A percentile compares a stretch with the other conserved stretches of the same genome.
phyloP scores from a whole-genome alignment of 2,329 filamentous ascomycete genomes.

The Diaporthe helianthi region DNA sequence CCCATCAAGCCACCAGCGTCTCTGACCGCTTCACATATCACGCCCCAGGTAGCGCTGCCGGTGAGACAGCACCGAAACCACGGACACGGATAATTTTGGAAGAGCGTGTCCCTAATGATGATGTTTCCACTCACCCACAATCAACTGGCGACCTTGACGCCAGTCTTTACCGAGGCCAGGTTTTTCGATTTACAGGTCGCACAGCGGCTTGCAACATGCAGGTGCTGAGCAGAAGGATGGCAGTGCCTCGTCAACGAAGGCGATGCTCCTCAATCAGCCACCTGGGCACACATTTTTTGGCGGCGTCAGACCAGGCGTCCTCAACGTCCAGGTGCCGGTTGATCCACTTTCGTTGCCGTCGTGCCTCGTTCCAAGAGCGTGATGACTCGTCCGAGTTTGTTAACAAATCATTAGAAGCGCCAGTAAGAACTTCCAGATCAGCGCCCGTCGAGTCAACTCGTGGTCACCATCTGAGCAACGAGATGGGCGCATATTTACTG shows the following conservation, averaged over 20 bases:
- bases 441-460: not conserved
- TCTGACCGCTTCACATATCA: not conserved
- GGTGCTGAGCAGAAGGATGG: not conserved
- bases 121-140: not conserved
- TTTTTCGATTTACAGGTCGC: not conserved
- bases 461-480: not conserved
- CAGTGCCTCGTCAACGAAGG: not conserved
- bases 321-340: not conserved
- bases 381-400: not conserved
- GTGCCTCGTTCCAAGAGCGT: not conserved
- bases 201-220: not conserved
- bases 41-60: not conserved
- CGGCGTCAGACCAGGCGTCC: not conserved
- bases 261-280: too few species aligned
- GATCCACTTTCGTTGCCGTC: not conserved
- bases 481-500: too few species aligned
- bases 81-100: too few species aligned
- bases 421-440: not conserved
- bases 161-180: not conserved
- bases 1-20: not conserved
- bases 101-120: too few species aligned
- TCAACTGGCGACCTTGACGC: not conserved
- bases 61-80: not conserved
- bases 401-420: too few species aligned
- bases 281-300: too few species aligned